These are phyloP conservation scores for Oemleria cerasiformis DNA, from an alignment of 306 rosid genomes.

Conservation along the genomic window DNA sequence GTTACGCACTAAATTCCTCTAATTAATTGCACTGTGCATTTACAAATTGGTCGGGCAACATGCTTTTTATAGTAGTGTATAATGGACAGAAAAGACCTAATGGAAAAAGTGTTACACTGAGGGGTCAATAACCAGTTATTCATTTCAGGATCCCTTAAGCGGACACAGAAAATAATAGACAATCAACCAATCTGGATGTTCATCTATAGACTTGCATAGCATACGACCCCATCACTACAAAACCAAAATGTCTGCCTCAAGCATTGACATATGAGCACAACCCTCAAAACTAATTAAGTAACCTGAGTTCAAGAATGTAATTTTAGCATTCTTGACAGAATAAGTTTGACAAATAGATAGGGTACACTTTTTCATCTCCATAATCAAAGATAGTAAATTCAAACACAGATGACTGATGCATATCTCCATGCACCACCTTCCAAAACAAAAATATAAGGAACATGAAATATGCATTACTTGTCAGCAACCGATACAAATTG, in stretches of 20 bases:
- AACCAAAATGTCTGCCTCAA: too few relatives aligned
- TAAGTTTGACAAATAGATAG: too few relatives aligned
- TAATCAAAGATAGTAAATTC: background rate
- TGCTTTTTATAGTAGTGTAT: too few relatives aligned
- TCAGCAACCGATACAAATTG: background rate
- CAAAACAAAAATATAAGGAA: background rate
- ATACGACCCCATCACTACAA: too few relatives aligned
- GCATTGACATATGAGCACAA: too few relatives aligned
- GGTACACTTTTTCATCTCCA: background rate
- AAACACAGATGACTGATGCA: background rate
- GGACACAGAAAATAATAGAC: background rate
- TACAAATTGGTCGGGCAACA: background rate
- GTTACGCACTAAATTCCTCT: conserved; percentile 14
- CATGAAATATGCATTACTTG: background rate
- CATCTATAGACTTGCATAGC: background rate
- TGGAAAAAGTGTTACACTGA: background rate
- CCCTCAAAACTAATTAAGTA: too few relatives aligned
- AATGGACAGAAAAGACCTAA: background rate
- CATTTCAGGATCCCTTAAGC: background rate
- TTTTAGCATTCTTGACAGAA: too few relatives aligned
- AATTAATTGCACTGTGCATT: background rate
- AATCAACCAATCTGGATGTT: background rate
- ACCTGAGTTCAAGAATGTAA: too few relatives aligned
- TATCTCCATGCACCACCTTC: background rate
- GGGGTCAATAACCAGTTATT: background rate